Percentiles rank a stretch among this genome's conserved stretches.
Evolutionary conservation across 2,329 filamentous ascomycete genomes (phyloP).

Genomic region (Canariomyces notabilis): DNA sequence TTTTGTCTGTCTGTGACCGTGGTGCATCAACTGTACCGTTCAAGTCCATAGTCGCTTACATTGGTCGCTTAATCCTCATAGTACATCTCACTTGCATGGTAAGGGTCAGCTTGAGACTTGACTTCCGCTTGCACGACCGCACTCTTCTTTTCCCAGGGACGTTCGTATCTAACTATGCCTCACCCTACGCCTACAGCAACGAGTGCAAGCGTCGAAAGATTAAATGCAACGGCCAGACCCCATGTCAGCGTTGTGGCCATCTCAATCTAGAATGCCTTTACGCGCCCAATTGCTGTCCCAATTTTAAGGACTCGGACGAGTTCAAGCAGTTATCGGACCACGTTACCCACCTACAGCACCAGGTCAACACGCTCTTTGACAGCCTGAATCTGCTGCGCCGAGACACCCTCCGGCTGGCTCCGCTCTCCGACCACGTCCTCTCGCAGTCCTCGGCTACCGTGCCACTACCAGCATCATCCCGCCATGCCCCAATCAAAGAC

Average conservation of each 20-base stretch:
- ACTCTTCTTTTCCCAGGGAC: not conserved
- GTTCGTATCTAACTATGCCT: conserved; percentile 8
- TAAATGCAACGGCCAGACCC: conserved; percentile 66
- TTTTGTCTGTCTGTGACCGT: conserved; percentile 1
- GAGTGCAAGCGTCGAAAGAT: conserved; percentile 72
- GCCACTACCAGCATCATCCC: conserved; percentile 39
- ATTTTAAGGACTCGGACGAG: conserved; percentile 88
- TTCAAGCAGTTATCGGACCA: conserved; percentile 77
- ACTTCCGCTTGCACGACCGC: not conserved
- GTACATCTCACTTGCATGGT: conserved; percentile 61
- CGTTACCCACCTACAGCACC: conserved; percentile 71
- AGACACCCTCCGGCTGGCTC: conserved; percentile 43
- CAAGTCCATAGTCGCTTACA: too few relatives aligned
- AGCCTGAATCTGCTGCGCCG: conserved; percentile 64
- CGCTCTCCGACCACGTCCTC: conserved; percentile 39
- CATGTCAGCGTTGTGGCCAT: conserved; percentile 63
- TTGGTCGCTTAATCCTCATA: conserved; percentile 23
- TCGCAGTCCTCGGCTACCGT: conserved; percentile 34
- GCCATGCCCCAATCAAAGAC: conserved; percentile 40
- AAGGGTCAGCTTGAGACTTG: conserved; percentile 26
- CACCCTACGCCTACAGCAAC: conserved; percentile 43
- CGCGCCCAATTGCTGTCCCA: conserved; percentile 62
- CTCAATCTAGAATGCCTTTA: conserved; percentile 63
- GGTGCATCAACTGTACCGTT: not conserved
- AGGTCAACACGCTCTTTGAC: conserved; percentile 72